Percentiles rank a stretch among this genome's conserved stretches.
Evolutionary conservation across 2,329 filamentous ascomycete species (phyloP).

Genomic region (Byssothecium circinans): DNA sequence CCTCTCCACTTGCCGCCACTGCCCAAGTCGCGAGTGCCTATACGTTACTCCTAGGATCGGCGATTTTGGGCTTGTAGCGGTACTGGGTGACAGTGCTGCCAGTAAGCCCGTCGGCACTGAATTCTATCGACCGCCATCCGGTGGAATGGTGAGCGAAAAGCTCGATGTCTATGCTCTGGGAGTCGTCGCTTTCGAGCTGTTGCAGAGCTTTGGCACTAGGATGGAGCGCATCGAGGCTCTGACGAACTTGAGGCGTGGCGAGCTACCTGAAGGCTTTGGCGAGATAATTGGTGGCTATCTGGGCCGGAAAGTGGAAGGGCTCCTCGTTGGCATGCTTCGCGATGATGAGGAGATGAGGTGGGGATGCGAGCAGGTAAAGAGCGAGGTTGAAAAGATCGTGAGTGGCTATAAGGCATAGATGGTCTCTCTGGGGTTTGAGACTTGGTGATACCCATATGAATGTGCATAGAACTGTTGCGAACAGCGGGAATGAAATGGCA

Average conservation of each 20-base stretch:
- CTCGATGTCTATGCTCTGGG: conserved; percentile 65
- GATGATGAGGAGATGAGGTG: conserved; percentile 32
- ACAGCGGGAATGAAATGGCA: neutral
- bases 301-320: conserved; percentile 23
- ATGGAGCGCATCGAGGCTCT: conserved; percentile 47
- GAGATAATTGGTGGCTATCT: conserved; percentile 16
- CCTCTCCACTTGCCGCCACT: conserved; percentile 51
- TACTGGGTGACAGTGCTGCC: conserved; percentile 46
- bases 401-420: conserved; percentile 12
- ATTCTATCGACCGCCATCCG: conserved; percentile 58
- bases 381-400: conserved; percentile 23
- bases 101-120: conserved; percentile 61
- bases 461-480: neutral
- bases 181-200: conserved; percentile 63
- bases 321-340: conserved; percentile 38
- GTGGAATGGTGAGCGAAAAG: conserved; percentile 48
- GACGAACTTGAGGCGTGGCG: conserved; percentile 33
- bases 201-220: conserved; percentile 53
- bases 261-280: conserved; percentile 34
- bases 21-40: conserved; percentile 37
- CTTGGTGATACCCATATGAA: neutral
- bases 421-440: neutral
- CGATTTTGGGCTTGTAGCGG: conserved; percentile 67
- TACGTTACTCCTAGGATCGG: conserved; percentile 64
- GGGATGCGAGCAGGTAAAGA: conserved; percentile 34